Conservation (phyloP, 768 basidiomycete genomes). For the Mrakia gelida region DNA sequence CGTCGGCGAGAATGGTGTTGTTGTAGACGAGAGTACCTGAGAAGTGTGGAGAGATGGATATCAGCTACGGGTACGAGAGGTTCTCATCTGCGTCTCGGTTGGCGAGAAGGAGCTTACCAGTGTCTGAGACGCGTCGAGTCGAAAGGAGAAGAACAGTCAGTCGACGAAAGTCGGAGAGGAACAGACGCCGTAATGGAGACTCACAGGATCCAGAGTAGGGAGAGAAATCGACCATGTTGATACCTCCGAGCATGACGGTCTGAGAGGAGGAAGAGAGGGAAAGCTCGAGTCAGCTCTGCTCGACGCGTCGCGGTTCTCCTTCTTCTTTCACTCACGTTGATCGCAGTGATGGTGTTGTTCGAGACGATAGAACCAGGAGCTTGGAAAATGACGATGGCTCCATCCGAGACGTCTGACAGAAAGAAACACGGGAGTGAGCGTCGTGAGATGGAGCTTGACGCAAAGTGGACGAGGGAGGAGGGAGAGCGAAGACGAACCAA, state of each 20-base stretch:
- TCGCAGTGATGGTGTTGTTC: conserved; percentile 9
- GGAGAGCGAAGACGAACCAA: too few species aligned
- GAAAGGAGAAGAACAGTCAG: not conserved
- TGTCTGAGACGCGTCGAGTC: not conserved
- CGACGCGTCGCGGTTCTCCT: not conserved
- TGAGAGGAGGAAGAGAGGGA: not conserved
- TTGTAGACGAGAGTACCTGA: not conserved
- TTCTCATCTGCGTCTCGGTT: too few species aligned
- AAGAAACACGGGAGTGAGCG: too few species aligned
- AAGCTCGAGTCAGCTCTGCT: not conserved
- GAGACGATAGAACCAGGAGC: not conserved
- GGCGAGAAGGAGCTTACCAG: not conserved
- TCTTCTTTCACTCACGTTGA: not conserved
- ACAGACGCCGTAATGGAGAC: not conserved
- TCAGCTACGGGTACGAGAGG: not conserved
- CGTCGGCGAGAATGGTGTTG: conserved; percentile 3
- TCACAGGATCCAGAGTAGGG: conserved; percentile 6
- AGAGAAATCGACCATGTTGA: conserved; percentile 23
- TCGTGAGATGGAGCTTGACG: too few species aligned
- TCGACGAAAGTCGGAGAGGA: not conserved
- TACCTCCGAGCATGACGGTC: conserved; percentile 1
- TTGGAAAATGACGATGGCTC: conserved; percentile 20
- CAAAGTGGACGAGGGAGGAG: too few species aligned
- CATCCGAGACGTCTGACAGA: not conserved
- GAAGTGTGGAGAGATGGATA: not conserved